A percentile compares a stretch with the other conserved stretches of the same genome.
Evolutionary conservation across 73 alveolate genomes (phyloP).

Genomic region (Paramecium tetraurelia): DNA sequence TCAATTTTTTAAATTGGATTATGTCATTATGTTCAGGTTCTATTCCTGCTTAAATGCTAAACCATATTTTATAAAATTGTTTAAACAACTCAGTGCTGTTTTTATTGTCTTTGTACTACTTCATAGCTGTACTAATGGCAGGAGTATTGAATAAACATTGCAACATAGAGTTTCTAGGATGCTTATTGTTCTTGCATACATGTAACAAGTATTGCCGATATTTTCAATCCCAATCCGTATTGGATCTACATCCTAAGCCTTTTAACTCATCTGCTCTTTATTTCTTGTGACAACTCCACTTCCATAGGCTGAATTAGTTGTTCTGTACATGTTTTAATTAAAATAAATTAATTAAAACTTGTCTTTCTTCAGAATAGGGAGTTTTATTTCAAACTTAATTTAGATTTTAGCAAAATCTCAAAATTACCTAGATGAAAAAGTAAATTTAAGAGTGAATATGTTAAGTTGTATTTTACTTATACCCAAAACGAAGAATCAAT

Average conservation of each 20-base stretch:
- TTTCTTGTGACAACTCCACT: not conserved
- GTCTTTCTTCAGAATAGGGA: not conserved
- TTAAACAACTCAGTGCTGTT: constrained; percentile 17
- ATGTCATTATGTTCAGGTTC: constrained; percentile 9
- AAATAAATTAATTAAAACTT: not conserved
- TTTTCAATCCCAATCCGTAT: constrained; percentile 8
- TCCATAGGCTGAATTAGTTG: constrained; percentile 22
- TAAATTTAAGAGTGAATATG: not conserved
- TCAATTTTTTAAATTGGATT: not conserved
- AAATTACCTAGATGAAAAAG: not conserved
- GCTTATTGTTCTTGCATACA: not conserved
- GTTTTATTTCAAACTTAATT: not conserved
- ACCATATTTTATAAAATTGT: constrained; percentile 25
- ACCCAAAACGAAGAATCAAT: not conserved
- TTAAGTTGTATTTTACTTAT: not conserved
- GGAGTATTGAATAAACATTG: constrained; percentile 46
- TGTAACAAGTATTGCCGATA: constrained; percentile 51
- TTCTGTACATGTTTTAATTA: constrained; percentile 6
- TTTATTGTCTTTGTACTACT: not conserved
- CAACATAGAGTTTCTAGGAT: constrained; percentile 28
- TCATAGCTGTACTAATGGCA: not conserved
- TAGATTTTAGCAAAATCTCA: not conserved
- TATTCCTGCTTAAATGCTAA: not conserved
- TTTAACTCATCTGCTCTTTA: not conserved
- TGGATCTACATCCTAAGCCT: not conserved